Evolutionary conservation across 208 protist genomes (phyloP).

Genomic region (Crithidia brevicula): DNA sequence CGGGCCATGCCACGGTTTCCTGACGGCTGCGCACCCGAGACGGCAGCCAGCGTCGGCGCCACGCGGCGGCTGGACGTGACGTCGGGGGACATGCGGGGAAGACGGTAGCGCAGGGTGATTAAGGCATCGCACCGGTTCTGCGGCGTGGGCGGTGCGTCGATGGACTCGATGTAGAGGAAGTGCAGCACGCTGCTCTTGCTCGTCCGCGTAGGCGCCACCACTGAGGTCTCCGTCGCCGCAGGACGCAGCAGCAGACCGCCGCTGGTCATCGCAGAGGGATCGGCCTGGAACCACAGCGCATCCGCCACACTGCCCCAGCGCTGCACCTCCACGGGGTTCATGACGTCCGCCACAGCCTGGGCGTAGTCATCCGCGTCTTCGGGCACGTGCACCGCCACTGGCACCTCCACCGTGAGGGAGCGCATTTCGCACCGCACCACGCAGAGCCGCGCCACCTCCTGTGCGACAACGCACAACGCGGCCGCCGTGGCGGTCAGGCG

Average conservation of each 20-base stretch:
- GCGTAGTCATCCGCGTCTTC: constrained; percentile 32
- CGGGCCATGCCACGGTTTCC: constrained; percentile 28
- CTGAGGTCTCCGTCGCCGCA: constrained; percentile 12
- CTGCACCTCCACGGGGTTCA: constrained; percentile 44
- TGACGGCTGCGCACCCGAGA: constrained; percentile 18
- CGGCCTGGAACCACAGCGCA: constrained; percentile 77
- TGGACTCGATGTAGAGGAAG: constrained; percentile 47
- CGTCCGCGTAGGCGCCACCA: background rate
- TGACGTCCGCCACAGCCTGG: constrained; percentile 29
- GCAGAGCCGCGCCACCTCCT: constrained; percentile 32
- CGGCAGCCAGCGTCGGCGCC: constrained; percentile 22
- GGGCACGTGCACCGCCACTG: constrained; percentile 34
- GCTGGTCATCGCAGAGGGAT: constrained; percentile 46
- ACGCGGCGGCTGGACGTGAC: constrained; percentile 23
- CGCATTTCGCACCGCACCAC: constrained; percentile 8
- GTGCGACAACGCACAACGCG: constrained; percentile 36
- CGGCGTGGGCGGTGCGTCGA: constrained; percentile 32
- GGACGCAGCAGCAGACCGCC: constrained; percentile 51
- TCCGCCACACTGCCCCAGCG: constrained; percentile 68
- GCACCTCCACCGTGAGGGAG: constrained; percentile 29
- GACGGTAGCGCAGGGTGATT: constrained; percentile 27
- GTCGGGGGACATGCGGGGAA: constrained; percentile 32
- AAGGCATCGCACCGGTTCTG: background rate
- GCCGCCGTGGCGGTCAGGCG: constrained; percentile 19
- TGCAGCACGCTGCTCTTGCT: constrained; percentile 21